Base-by-base conservation (phyloP, 129 eudicot species). In the Tagetes patula region DNA sequence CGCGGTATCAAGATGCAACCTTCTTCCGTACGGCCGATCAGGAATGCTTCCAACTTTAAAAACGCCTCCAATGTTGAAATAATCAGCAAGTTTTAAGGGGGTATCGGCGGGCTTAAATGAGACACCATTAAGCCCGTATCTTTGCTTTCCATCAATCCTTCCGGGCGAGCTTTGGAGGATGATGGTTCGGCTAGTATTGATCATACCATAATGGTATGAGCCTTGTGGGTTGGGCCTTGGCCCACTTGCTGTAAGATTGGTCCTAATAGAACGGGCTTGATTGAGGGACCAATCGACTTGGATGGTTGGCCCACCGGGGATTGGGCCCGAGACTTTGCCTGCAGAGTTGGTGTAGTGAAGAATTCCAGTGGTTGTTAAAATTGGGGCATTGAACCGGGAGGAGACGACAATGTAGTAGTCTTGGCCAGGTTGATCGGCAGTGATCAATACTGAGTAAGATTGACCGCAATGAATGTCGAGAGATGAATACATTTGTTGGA, bases 151-250 rank as follows among this genome's bases (percentile, higher is more conserved):
- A 48, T 79, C 75, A 13, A 94, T 85, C 74, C 83, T 90, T 13
- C 85, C 96, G 8, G 92, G 88, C 13, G 89, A 84, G 67, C 88
- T 94, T 33, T 88, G 70, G 31, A 94, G 67, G 76, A 86, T 85
- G 46, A 94, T 94, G 27, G 98, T 94, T 75, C 78, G 80, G 54
- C 85, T 70, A 2, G 93, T 88, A 84, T 83, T 86, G 10, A 94
- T 82, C 87, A 90, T 83, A 2, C 98, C 98, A 75, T 94, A 94
- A 70, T 90, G 98, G 82, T 94, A 94, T 10, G 98, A 94, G 0
- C 98, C 98, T 67, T 94, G 98, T 43, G 98, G 98, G 78, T 94
- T 94, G 37, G 98, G 98, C 71, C 98, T 90, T 34, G 98, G 98
- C 65, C 98, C 97, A 83, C 98, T 94, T 39, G 98, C 98, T 53